Evolutionary conservation across 352 stramenopile species (phyloP).

Genomic region (Globisporangium echinulatum): DNA sequence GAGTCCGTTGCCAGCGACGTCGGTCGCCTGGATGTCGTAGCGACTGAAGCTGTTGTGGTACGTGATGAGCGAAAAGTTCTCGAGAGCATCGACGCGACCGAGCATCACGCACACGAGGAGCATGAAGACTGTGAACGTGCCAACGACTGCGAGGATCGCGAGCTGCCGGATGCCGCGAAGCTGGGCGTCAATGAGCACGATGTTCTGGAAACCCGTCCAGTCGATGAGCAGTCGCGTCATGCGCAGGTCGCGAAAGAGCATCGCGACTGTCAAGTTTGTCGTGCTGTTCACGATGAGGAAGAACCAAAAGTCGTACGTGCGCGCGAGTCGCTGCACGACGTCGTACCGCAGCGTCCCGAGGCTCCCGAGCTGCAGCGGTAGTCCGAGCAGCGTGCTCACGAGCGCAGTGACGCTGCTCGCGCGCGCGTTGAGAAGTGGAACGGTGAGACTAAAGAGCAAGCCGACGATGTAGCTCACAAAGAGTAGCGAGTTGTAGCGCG

Average conservation of each 20-base stretch:
- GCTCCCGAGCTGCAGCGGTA: slow-evolving; percentile 23
- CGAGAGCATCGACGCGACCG: slow-evolving; percentile 11
- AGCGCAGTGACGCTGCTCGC: slow-evolving; percentile 12
- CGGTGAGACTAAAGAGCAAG: slow-evolving; percentile 16
- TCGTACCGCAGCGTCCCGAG: slow-evolving; percentile 27
- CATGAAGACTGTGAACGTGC: slow-evolving; percentile 14
- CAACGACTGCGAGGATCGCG: slow-evolving; percentile 2
- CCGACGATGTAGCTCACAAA: slow-evolving; percentile 12
- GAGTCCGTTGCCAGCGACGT: slow-evolving; percentile 23
- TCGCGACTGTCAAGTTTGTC: slow-evolving; percentile 18
- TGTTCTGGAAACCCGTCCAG: slow-evolving; percentile 26
- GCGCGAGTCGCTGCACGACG: slow-evolving; percentile 21
- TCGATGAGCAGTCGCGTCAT: slow-evolving; percentile 18
- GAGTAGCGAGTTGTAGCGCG: slow-evolving; percentile 17
- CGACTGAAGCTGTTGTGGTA: slow-evolving; percentile 11
- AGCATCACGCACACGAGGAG: slow-evolving; percentile 21
- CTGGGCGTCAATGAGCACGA: slow-evolving; percentile 25
- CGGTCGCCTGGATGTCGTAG: slow-evolving; percentile 13
- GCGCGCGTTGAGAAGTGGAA: slow-evolving; percentile 16
- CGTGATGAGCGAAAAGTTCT: slow-evolving; percentile 7
- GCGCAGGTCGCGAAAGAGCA: slow-evolving; percentile 24
- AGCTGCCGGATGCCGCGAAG: slow-evolving; percentile 18
- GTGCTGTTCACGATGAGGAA: slow-evolving; percentile 22
- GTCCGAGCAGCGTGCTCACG: slow-evolving; percentile 14
- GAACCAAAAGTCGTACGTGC: slow-evolving; percentile 41